Evolutionary conservation across 2,329 filamentous ascomycete genomes (phyloP).

Genomic region (Diaporthe capsici): DNA sequence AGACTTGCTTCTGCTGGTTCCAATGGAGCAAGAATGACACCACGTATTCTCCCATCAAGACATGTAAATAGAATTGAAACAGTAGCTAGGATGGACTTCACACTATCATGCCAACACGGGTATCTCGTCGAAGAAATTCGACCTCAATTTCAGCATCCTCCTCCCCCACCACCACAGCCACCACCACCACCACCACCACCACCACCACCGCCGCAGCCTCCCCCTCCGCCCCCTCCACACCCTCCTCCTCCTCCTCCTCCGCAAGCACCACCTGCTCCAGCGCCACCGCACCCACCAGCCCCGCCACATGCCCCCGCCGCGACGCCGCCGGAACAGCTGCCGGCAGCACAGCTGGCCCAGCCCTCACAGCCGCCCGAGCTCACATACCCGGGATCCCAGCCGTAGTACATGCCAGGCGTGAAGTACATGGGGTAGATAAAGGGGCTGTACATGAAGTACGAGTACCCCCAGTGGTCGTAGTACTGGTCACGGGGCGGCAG

Average conservation of each 20-base stretch:
- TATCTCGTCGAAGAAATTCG: neutral
- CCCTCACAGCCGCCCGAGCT: constrained; percentile 53
- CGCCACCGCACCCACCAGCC: constrained; percentile 53
- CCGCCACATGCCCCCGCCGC: constrained; percentile 61
- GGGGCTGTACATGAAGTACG: constrained; percentile 64
- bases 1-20: too few relatives aligned
- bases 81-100: neutral
- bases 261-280: constrained; percentile 42
- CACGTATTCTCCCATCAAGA: too few relatives aligned
- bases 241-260: constrained; percentile 21
- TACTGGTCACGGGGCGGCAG: constrained; percentile 64
- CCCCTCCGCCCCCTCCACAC: constrained; percentile 39
- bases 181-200: constrained; percentile 7
- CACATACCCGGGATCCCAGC: constrained; percentile 55
- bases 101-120: neutral
- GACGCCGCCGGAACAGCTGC: constrained; percentile 63
- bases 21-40: too few relatives aligned
- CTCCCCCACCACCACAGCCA: neutral
- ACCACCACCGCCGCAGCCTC: constrained; percentile 29
- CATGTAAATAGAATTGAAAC: too few relatives aligned
- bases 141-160: neutral
- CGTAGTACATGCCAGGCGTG: constrained; percentile 62
- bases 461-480: constrained; percentile 68
- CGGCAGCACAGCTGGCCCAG: constrained; percentile 59
- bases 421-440: constrained; percentile 60